A percentile compares a stretch with the other conserved stretches of the same genome.
Evolutionary conservation across 2,329 filamentous ascomycete genomes (phyloP).

Genomic region (Orbilia ellipsospora): DNA sequence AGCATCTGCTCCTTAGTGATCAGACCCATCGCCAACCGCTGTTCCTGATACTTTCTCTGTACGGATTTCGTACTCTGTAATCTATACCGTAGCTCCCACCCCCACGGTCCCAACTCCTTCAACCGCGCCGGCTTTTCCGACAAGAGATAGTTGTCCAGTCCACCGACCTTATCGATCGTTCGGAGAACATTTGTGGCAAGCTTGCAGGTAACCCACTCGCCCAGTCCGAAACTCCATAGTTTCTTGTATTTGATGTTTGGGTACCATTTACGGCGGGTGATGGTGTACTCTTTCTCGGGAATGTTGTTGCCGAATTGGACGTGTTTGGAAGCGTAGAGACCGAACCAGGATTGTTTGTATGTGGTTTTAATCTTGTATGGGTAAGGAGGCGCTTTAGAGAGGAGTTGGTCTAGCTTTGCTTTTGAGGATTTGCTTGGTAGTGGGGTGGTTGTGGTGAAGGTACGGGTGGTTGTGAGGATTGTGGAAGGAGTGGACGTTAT

Average conservation of each 20-base stretch:
- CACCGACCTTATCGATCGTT: slow-evolving; percentile 83
- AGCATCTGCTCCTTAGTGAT: slow-evolving; percentile 63
- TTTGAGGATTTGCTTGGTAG: slow-evolving; percentile 61
- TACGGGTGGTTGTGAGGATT: slow-evolving; percentile 55
- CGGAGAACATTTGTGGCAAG: slow-evolving; percentile 76
- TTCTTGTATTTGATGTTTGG: slow-evolving; percentile 77
- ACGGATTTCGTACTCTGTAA: slow-evolving; percentile 82
- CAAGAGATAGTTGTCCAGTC: slow-evolving; percentile 90
- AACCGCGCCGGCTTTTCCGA: slow-evolving; percentile 81
- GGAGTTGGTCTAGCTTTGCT: slow-evolving; percentile 59
- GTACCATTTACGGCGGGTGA: slow-evolving; percentile 78
- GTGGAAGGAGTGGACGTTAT: slow-evolving; percentile 24
- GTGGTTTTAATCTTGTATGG: slow-evolving; percentile 76
- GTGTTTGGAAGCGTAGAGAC: slow-evolving; percentile 76
- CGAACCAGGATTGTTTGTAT: slow-evolving; percentile 83
- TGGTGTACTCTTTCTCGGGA: slow-evolving; percentile 73
- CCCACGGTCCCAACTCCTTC: slow-evolving; percentile 86
- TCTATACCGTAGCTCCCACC: slow-evolving; percentile 90
- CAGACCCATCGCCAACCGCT: slow-evolving; percentile 75
- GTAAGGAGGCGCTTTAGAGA: slow-evolving; percentile 70
- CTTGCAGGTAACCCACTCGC: slow-evolving; percentile 73
- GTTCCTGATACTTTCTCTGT: slow-evolving; percentile 72
- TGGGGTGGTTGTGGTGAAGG: slow-evolving; percentile 60
- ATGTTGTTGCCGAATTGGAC: slow-evolving; percentile 85
- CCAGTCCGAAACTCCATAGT: slow-evolving; percentile 73